Percentiles rank a stretch among this genome's conserved stretches.
Conservation (phyloP, 1,139 yeast genomes). For the Diutina neorugosa region DNA sequence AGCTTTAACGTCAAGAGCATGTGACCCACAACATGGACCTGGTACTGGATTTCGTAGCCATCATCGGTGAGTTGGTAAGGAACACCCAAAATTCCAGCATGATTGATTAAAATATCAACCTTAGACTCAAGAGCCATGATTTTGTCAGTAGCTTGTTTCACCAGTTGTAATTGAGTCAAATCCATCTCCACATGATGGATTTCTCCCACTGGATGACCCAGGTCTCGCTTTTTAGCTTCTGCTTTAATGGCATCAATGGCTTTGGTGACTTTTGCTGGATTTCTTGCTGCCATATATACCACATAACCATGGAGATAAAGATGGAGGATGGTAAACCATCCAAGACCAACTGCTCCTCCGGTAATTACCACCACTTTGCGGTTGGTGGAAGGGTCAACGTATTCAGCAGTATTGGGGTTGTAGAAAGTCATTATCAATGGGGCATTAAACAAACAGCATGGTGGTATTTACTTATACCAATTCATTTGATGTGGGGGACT, state of each 20-base stretch:
- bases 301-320: slow-evolving; percentile 67
- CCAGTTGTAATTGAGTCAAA: slow-evolving; percentile 20
- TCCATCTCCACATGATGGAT: slow-evolving; percentile 21
- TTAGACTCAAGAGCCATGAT: slow-evolving; percentile 16
- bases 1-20: slow-evolving; percentile 21
- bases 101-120: slow-evolving; percentile 24
- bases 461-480: too few relatives aligned
- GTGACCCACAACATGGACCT: slow-evolving; percentile 27
- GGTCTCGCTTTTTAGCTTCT: slow-evolving; percentile 35
- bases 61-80: slow-evolving; percentile 26
- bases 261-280: slow-evolving; percentile 37
- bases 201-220: slow-evolving; percentile 18
- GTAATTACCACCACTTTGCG: slow-evolving; percentile 59
- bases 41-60: slow-evolving; percentile 29
- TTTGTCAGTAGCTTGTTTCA: slow-evolving; percentile 18
- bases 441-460: too few relatives aligned
- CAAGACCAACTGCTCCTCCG: slow-evolving; percentile 75
- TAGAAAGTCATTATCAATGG: slow-evolving; percentile 9
- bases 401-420: slow-evolving; percentile 22
- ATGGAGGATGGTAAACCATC: slow-evolving; percentile 66
- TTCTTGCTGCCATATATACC: slow-evolving; percentile 66
- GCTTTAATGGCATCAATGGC: slow-evolving; percentile 43
- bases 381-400: slow-evolving; percentile 24
- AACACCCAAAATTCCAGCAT: slow-evolving; percentile 32
- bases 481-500: too few relatives aligned